Conservation (phyloP, 2,329 filamentous ascomycete species). For the Catunica adiposa region DNA sequence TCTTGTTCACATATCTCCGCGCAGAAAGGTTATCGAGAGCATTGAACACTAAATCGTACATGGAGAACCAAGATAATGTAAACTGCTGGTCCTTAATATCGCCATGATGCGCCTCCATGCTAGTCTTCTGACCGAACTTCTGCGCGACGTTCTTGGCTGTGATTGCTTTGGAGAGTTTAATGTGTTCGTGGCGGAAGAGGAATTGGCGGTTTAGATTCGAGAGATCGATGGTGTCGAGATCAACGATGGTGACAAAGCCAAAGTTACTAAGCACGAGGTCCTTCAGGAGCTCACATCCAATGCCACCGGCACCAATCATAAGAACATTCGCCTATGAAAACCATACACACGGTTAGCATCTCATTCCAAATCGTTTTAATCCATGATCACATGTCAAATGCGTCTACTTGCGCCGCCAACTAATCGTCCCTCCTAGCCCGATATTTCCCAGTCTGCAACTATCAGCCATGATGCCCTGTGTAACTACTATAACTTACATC, state of each 20-base stretch:
- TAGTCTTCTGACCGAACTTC: slow-evolving; percentile 76
- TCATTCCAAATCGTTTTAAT: background rate
- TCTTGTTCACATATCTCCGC: slow-evolving; percentile 84
- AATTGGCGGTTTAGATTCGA: slow-evolving; percentile 98
- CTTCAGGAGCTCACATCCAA: slow-evolving; percentile 94
- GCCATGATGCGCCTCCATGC: slow-evolving; percentile 75
- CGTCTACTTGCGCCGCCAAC: background rate
- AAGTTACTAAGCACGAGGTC: slow-evolving; percentile 87
- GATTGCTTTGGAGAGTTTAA: slow-evolving; percentile 90
- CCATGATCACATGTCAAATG: background rate
- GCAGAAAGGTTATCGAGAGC: slow-evolving; percentile 92
- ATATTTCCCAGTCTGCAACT: no score
- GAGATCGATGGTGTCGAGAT: slow-evolving; percentile 94
- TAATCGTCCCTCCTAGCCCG: no score
- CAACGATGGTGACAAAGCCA: slow-evolving; percentile 83
- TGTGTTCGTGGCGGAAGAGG: slow-evolving; percentile 88
- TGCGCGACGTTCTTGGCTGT: slow-evolving; percentile 85
- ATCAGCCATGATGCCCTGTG: no score
- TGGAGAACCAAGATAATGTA: slow-evolving; percentile 71
- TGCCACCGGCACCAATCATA: slow-evolving; percentile 91
- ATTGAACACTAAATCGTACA: slow-evolving; percentile 83
- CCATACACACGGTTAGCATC: background rate
- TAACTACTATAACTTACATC: background rate
- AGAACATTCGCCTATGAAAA: slow-evolving; percentile 57
- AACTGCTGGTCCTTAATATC: slow-evolving; percentile 89